Base-by-base conservation (phyloP, 2,329 filamentous ascomycete species). In the Shiraia sp. region DNA sequence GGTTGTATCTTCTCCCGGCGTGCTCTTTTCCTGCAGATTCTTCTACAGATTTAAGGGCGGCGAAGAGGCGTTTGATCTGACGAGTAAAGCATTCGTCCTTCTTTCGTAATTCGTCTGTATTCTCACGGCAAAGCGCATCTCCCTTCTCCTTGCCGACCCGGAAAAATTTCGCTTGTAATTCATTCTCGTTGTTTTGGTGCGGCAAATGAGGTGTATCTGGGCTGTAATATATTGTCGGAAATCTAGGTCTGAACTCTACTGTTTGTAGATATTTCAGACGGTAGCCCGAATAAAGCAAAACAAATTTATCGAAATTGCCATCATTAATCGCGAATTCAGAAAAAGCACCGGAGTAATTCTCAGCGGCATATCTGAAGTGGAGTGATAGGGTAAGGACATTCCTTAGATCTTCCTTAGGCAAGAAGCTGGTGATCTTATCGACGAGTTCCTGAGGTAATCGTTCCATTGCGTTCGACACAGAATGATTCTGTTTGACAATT, bases 331-430 rank as follows among this genome's bases (percentile, higher is more conserved):
- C 32, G 9, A 45, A 49, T 7, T 40, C 22, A 5, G 16, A 22
- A 17, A 49, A 54, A 3, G 46, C 46, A 14, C 39, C 42, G 14
- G 51, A 55, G 24, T 48, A 41, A n/a, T 28, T 40, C 28, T 57
- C 54, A 9, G 54, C 36, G 8, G 43, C 36, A 33, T 10, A 33
- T 13, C 47, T 44, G 10, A 53, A 54, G 30, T 17, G 19, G 4
- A 14, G 19, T 3, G 45, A 46, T 9, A 57, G 13, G 2, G 32
- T 31, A 12, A 55, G 42, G 6, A 41, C 46, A 17, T 47, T 45
- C 26, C 54, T 56, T 3, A 58, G 42, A 16, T 51, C 48, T 4
- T 47, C 30, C 10, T 12, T 22, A 8, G 4, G 9, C 7, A 58
- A 41, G 25, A 40, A 34, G 15, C 36, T 45, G 42, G 50, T 42